Evolutionary conservation across 2,329 filamentous ascomycete species (phyloP).

Genomic region (Fusarium camptoceras): DNA sequence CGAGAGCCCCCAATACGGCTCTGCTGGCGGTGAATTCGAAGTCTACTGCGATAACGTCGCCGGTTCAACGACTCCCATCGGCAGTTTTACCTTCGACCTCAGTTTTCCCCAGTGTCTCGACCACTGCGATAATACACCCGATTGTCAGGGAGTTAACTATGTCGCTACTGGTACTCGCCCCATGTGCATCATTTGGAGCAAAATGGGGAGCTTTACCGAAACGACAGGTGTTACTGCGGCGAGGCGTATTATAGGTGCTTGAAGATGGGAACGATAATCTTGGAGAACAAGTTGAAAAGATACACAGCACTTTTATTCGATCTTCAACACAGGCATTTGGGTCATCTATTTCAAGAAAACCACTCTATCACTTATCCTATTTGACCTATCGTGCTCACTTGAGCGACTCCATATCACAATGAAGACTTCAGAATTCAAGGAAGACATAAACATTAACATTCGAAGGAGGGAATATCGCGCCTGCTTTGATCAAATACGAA

Average conservation of each 20-base stretch:
- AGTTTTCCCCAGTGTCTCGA: background rate
- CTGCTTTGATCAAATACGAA: no score
- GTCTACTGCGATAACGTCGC: background rate
- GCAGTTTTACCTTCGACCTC: background rate
- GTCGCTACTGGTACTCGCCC: background rate
- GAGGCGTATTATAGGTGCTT: background rate
- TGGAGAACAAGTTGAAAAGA: no score
- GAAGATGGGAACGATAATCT: no score
- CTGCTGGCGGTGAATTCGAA: background rate
- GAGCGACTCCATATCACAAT: no score
- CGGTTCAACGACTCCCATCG: background rate
- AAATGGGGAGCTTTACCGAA: rapidly evolving
- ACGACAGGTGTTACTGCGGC: background rate
- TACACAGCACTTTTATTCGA: no score
- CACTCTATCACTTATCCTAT: no score
- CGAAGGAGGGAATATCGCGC: no score
- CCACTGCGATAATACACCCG: background rate
- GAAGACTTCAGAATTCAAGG: no score
- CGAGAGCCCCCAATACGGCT: background rate
- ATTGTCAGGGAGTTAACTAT: background rate
- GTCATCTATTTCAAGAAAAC: no score
- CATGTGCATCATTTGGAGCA: background rate
- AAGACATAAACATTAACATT: no score
- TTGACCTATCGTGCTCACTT: no score
- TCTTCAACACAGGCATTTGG: no score